phyloP scores from a whole-genome alignment of 345 rosid genomes.

The Clausena lansium region DNA sequence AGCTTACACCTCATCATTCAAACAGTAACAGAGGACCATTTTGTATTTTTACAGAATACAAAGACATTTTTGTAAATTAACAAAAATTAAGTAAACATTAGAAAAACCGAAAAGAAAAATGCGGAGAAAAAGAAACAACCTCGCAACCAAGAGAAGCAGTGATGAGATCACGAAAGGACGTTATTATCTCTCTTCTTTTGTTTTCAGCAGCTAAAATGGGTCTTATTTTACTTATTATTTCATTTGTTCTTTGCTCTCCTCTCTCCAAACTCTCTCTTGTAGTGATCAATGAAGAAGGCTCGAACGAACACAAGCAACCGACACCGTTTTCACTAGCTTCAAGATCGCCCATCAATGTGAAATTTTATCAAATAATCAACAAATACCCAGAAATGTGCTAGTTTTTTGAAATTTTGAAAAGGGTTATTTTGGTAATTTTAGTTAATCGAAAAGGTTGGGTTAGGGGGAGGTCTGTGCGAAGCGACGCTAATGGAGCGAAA shows the following conservation, averaged over 20 bases:
- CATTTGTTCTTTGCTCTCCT: conserved; percentile 21
- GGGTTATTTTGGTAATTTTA: too few species aligned
- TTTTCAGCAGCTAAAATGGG: conserved; percentile 23
- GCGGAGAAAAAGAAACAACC: conserved; percentile 9
- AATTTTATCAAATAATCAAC: background rate
- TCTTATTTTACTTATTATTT: conserved; percentile 21
- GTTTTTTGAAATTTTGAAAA: too few species aligned
- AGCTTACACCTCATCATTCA: too few species aligned
- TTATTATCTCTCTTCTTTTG: conserved; percentile 22
- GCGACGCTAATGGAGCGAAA: background rate
- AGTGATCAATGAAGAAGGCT: background rate
- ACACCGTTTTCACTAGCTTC: conserved; percentile 7
- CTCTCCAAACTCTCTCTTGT: conserved; percentile 20
- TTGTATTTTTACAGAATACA: too few species aligned
- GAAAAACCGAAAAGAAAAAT: background rate
- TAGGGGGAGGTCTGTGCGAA: background rate
- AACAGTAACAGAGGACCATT: too few species aligned
- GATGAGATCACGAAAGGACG: conserved; percentile 28
- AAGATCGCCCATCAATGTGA: conserved; percentile 11
- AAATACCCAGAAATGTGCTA: background rate
- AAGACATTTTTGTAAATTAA: too few species aligned
- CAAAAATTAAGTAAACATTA: too few species aligned
- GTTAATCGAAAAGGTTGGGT: background rate
- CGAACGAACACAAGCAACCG: background rate
- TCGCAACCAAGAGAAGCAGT: conserved; percentile 19